These are phyloP conservation scores for Yarrowia sp. DNA, from an alignment of 805 yeast species.

Conservation along the genomic window DNA sequence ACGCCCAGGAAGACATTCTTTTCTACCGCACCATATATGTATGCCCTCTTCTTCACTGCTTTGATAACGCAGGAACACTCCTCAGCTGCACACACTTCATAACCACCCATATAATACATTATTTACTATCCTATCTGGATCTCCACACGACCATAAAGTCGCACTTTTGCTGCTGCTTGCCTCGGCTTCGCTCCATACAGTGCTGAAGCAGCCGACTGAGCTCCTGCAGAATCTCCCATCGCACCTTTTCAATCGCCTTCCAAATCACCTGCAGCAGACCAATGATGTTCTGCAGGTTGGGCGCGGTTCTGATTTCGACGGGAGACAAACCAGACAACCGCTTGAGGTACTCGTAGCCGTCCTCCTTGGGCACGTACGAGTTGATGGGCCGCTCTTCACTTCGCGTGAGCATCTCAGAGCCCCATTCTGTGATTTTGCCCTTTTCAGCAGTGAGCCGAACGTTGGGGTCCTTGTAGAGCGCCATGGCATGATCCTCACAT, in stretches of 20 bases:
- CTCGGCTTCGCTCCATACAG: slow-evolving; percentile 43
- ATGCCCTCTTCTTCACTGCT: too few species aligned
- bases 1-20: too few species aligned
- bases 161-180: slow-evolving; percentile 41
- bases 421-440: slow-evolving; percentile 13
- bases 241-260: slow-evolving; percentile 44
- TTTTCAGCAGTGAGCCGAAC: slow-evolving; percentile 4
- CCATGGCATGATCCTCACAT: slow-evolving; percentile 24
- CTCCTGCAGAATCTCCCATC: slow-evolving; percentile 47
- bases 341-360: slow-evolving; percentile 58
- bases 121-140: slow-evolving; percentile 7
- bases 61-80: too few species aligned
- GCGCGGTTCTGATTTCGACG: slow-evolving; percentile 50
- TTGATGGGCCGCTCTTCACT: slow-evolving; percentile 41
- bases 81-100: not conserved
- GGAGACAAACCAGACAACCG: slow-evolving; percentile 51
- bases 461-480: slow-evolving; percentile 10
- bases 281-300: slow-evolving; percentile 57
- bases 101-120: slow-evolving; percentile 14
- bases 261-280: slow-evolving; percentile 57
- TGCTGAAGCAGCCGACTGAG: slow-evolving; percentile 44
- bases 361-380: slow-evolving; percentile 49
- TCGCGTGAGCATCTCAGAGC: slow-evolving; percentile 39
- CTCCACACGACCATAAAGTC: slow-evolving; percentile 43
- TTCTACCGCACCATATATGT: too few species aligned